Percentiles rank a stretch among this genome's conserved stretches.
Conservation (phyloP, 1,284 basidiomycete genomes). For the Marasmius sp. region DNA sequence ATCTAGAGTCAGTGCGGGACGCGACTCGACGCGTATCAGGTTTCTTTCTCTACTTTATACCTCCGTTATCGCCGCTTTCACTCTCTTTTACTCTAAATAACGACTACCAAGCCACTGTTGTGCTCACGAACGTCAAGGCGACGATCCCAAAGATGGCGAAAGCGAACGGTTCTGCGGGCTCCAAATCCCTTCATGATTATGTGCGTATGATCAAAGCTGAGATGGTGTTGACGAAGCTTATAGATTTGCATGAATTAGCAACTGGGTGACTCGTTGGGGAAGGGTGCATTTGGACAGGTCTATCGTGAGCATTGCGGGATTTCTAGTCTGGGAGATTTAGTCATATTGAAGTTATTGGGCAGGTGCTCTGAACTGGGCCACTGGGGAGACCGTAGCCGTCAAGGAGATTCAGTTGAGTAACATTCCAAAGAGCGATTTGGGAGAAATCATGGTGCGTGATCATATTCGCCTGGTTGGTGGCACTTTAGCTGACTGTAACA, state of each 20-base stretch:
- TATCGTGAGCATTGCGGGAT: constrained; percentile 64
- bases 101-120: neutral
- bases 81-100: constrained; percentile 1
- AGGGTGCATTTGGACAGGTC: constrained; percentile 93
- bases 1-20: constrained; percentile 35
- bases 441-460: constrained; percentile 90
- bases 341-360: constrained; percentile 7
- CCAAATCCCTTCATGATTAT: constrained; percentile 61
- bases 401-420: constrained; percentile 94
- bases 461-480: constrained; percentile 3
- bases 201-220: constrained; percentile 33
- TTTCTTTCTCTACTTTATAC: constrained; percentile 4
- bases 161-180: constrained; percentile 34
- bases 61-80: constrained; percentile 16
- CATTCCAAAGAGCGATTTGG: constrained; percentile 89
- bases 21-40: constrained; percentile 26
- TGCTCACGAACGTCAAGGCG: constrained; percentile 38
- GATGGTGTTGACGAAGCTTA: neutral
- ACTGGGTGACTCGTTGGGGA: constrained; percentile 92
- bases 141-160: constrained; percentile 40
- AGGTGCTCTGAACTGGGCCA: constrained; percentile 95
- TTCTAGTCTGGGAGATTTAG: neutral
- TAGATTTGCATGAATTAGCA: constrained; percentile 49
- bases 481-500: constrained; percentile 2
- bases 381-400: constrained; percentile 93